These are phyloP conservation scores for Alternaria atra DNA, from an alignment of 2,329 filamentous ascomycete species.

Conservation along the genomic window DNA sequence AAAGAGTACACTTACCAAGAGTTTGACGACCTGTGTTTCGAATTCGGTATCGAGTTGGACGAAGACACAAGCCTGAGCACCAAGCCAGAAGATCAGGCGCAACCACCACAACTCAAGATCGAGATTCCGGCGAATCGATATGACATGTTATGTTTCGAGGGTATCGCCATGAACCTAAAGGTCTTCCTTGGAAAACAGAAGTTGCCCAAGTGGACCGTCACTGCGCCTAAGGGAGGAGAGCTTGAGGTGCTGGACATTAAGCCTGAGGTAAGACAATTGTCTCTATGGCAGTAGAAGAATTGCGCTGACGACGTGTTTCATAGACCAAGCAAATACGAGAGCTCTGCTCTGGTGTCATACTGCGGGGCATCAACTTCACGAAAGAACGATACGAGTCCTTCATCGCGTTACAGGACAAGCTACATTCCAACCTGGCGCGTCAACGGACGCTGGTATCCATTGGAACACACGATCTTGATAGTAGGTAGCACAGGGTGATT, in stretches of 20 bases:
- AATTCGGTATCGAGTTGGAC: slow-evolving; percentile 97
- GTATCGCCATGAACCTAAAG: slow-evolving; percentile 93
- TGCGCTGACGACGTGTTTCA: not conserved
- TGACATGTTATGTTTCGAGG: slow-evolving; percentile 97
- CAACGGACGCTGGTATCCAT: slow-evolving; percentile 95
- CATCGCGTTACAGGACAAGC: slow-evolving; percentile 96
- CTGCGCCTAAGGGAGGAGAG: slow-evolving; percentile 75
- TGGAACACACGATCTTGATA: slow-evolving; percentile 95
- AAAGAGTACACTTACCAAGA: slow-evolving; percentile 91
- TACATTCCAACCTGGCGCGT: slow-evolving; percentile 93
- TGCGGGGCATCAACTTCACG: slow-evolving; percentile 91
- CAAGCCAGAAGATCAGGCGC: slow-evolving; percentile 63
- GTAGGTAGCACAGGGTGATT: slow-evolving; percentile 24
- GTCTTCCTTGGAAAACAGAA: slow-evolving; percentile 83
- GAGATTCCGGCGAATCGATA: slow-evolving; percentile 95
- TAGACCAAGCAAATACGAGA: slow-evolving; percentile 81
- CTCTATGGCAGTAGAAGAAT: not conserved
- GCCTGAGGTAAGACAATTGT: slow-evolving; percentile 61
- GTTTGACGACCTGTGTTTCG: slow-evolving; percentile 98
- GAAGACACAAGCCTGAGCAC: slow-evolving; percentile 68
- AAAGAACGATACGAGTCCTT: slow-evolving; percentile 94
- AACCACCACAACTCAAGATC: slow-evolving; percentile 94
- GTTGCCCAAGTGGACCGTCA: slow-evolving; percentile 81
- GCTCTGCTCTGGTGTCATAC: slow-evolving; percentile 86
- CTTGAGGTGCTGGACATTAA: slow-evolving; percentile 83